Evolutionary conservation across 345 rosid species (phyloP).

Genomic region (Microthlaspi erraticum): DNA sequence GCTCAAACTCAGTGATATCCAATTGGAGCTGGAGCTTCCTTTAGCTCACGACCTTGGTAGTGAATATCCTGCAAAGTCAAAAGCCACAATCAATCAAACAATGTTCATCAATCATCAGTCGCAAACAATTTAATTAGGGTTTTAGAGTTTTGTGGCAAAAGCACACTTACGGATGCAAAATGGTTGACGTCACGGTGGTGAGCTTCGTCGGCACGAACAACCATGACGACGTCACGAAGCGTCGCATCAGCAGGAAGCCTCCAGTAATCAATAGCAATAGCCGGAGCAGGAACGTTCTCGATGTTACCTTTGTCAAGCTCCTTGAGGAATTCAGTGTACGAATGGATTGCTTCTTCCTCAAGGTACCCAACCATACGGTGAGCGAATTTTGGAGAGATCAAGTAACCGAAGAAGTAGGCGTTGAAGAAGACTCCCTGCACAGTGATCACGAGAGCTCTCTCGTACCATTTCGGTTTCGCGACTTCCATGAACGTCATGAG

Average conservation of each 20-base stretch:
- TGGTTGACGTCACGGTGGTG: slow-evolving; percentile 90
- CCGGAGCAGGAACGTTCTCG: slow-evolving; percentile 79
- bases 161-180: slow-evolving; percentile 66
- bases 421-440: slow-evolving; percentile 85
- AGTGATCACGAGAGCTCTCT: slow-evolving; percentile 67
- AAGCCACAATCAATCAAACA: background rate
- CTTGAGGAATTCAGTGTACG: slow-evolving; percentile 81
- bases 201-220: slow-evolving; percentile 79
- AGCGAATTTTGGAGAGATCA: slow-evolving; percentile 75
- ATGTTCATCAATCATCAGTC: slow-evolving; percentile 16
- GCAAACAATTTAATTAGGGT: background rate
- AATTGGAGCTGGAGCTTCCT: slow-evolving; percentile 73
- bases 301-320: slow-evolving; percentile 79
- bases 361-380: slow-evolving; percentile 84
- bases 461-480: slow-evolving; percentile 72
- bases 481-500: slow-evolving; percentile 94
- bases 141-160: background rate
- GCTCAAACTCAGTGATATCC: slow-evolving; percentile 57
- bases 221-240: slow-evolving; percentile 69
- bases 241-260: slow-evolving; percentile 63
- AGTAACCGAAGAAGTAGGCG: slow-evolving; percentile 71
- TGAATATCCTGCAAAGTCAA: slow-evolving; percentile 62
- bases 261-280: slow-evolving; percentile 86
- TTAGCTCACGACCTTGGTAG: slow-evolving; percentile 66
- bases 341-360: slow-evolving; percentile 85